Evolutionary conservation across 129 eudicot species (phyloP), one percentile per base, ranked within the genome.

Genomic region (Tagetes patula): DNA sequence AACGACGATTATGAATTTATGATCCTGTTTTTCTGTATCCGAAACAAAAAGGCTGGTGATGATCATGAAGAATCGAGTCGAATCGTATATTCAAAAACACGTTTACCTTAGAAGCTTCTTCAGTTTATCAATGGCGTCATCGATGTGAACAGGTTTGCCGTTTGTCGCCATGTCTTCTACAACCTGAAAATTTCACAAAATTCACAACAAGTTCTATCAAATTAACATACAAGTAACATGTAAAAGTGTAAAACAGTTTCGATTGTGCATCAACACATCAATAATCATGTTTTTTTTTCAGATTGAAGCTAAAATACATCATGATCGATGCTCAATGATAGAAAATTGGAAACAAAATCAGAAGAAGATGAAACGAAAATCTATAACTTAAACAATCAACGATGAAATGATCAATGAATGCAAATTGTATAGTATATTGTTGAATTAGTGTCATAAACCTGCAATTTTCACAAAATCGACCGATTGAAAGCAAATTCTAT

Each of bases 101-200:
- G 3, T 13, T 6, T 60, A 93, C 98, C 96, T 89, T 34, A 93
- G 86, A 75, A 93, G 98, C 89, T 89, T 93, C 79, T 83, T 73
- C 43, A 93, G 72, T 68, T 87, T 90, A 56, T 85, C 84, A 81
- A 93, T 93, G 87, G 96, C 98, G 81, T 89, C 96, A 77, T 93
- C 98, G 56, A 69, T 36, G 40, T 55, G 78, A 65, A 71, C 74
- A 83, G 43, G 67, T 4, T 36, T 36, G 3, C 87, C 71, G 41
- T 68, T 84, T 12, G 75, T 67, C 8, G 81, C 89, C 96, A 89
- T 89, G 20, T 84, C 85, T 56, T 86, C 92, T 61, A 6, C 81
- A 53, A 81, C 86, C 98, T 92, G 84, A 49, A 66, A 72, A 42
- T 67, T 45, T 50, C 63, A 11, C 78, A 2, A 67, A 77, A 68